Conservation (phyloP, 2,329 filamentous ascomycete genomes). For the Ophiosphaerella herpotricha region DNA sequence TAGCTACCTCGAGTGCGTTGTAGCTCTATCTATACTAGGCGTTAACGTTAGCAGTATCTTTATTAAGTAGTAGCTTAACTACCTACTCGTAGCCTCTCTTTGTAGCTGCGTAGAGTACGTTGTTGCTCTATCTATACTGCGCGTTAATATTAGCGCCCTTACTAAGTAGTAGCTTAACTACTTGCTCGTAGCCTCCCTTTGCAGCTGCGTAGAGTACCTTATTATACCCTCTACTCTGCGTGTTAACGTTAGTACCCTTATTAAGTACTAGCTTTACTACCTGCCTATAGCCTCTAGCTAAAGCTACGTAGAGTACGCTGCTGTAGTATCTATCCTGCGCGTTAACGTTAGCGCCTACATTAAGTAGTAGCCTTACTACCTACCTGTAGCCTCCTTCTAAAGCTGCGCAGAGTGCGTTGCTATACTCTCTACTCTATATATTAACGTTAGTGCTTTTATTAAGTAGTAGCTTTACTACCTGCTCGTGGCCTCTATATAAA, state of each 20-base stretch:
- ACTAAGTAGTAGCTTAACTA: slow-evolving; percentile 1
- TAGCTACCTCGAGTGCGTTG: not conserved
- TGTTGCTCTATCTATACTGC: not conserved
- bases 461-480: not conserved
- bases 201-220: not conserved
- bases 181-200: not conserved
- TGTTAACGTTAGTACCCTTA: not conserved
- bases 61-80: not conserved
- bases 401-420: too few species aligned
- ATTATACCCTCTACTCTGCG: not conserved
- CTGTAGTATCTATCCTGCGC: too few species aligned
- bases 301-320: not conserved
- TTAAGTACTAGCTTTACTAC: slow-evolving; percentile 2
- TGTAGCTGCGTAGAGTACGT: not conserved
- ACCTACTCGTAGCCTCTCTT: slow-evolving; percentile 1
- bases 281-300: not conserved
- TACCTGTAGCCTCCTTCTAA: too few species aligned
- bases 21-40: not conserved
- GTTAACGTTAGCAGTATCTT: not conserved
- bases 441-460: not conserved
- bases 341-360: too few species aligned
- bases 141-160: not conserved
- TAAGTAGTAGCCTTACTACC: too few species aligned
- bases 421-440: not conserved
- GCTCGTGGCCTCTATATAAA: too few species aligned